Evolutionary conservation across 768 basidiomycete species (phyloP), one percentile per base, ranked within the genome.

Genomic region (Leccinum incarnatum): DNA sequence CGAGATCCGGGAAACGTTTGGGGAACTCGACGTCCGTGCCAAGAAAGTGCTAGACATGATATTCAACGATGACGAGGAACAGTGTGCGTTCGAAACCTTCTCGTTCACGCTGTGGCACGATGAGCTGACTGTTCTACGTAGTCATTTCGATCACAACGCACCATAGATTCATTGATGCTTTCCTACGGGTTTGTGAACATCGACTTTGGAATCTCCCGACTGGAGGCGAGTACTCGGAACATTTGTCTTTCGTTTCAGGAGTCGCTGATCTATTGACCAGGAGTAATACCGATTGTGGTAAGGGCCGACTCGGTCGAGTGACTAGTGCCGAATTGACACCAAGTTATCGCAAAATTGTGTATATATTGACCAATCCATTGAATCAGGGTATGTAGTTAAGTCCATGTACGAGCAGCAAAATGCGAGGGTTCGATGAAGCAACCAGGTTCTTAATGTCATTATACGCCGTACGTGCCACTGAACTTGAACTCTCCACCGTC

Each of bases 121-220:
- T 47, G 8, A 12, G 47, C 42, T 53, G 36, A 58, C 14, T 34
- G 10, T 36, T 52, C 25, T 45, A 45, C 11, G 5, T 19, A 90
- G 89, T 82, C 62, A 79, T 89, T 17, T 85, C 86, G 4, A 79
- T 89, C 58, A 87, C 87, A 1, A 81, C 83, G 1, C 89, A 91
- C 65, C 78, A 82, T 17, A 86, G 82, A 1, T 80, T 85, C 59
- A 86, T 87, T 46, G 78, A 79, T 47, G 83, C 79, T 1, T 81
- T 88, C 52, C 62, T 88, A 62, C 72, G 67, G 4, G 77, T 77
- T 0, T 70, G 83, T 29, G 81, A 76, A 4, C 78, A 84, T n/a
- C 66, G 67, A 2, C 58, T 54, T 9, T 84, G 81, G 67, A 51
- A 63, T 5, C 69, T 89, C 21, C 80, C 83, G 1, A 88, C 86